These are phyloP conservation scores for Fistulina hepatica DNA, from an alignment of 1,284 basidiomycete species.

Conservation along the genomic window DNA sequence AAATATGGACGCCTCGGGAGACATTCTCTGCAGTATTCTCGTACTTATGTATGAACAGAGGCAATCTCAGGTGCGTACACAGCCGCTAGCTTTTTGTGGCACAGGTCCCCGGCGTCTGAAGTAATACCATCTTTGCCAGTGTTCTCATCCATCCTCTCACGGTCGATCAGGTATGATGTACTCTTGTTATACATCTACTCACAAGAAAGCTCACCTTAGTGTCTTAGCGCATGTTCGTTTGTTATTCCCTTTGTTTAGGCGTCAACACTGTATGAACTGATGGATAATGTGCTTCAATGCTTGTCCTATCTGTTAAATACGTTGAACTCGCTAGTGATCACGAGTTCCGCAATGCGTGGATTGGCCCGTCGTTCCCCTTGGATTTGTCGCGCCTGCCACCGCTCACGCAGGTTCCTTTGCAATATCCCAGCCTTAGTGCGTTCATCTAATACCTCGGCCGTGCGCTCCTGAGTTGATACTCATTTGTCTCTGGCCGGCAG, in stretches of 20 bases:
- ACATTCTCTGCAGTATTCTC: conserved; percentile 65
- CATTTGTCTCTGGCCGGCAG: too few species aligned
- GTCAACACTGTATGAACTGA: conserved; percentile 26
- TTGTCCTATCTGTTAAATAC: neutral
- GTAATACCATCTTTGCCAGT: conserved; percentile 25
- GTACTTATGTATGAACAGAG: conserved; percentile 57
- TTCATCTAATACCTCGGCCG: conserved; percentile 7
- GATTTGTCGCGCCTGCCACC: conserved; percentile 47
- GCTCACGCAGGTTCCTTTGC: conserved; percentile 45
- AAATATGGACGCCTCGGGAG: conserved; percentile 65
- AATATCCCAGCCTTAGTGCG: conserved; percentile 60
- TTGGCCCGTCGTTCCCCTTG: conserved; percentile 56
- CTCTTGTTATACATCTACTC: too few species aligned
- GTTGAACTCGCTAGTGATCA: conserved; percentile 43
- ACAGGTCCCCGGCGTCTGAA: neutral
- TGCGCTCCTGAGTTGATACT: neutral
- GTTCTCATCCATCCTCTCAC: conserved; percentile 65
- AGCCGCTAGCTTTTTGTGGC: neutral
- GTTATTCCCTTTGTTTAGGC: conserved; percentile 16
- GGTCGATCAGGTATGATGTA: conserved; percentile 52
- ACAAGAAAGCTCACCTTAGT: neutral
- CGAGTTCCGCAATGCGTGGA: conserved; percentile 55
- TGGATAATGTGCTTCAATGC: too few species aligned
- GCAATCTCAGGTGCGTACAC: conserved; percentile 44
- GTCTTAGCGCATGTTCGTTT: neutral